Base-by-base conservation (phyloP, 2,329 filamentous ascomycete species). In the Trichoderma atroviride region DNA sequence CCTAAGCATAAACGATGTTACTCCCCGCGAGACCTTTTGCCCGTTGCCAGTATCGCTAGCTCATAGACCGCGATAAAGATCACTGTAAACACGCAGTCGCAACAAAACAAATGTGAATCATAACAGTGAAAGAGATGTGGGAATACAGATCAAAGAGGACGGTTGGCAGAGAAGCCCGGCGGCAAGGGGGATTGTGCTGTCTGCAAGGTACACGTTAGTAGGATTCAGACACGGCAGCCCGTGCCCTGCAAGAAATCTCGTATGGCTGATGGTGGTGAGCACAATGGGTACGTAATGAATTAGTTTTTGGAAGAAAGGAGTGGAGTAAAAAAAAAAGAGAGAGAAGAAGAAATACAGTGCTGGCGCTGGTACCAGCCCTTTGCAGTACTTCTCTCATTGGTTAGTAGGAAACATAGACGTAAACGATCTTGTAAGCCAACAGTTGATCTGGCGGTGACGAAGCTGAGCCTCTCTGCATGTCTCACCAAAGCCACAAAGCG, bases 361-460 rank as follows among this genome's bases (percentile, higher is more conserved):
- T 4, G 16, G 40, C n/a, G n/a, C 19, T 43, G 3, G 19, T 9
- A 14, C 33, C 13, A n/a, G 10, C 10, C 40, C 16, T n/a, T 43
- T 19, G 16, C 9, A n/a, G 40, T n/a, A n/a, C 40, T 19, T 43
- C 40, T 43, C 19, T 43, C 19, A 43, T 24, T 50, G 47, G 47
- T 7, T 11, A 47, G 9, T 11, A 31, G 16, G 24, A 24, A 22
- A n/a, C 10, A 13, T 24, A 53, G 27, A 19, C 31, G 62, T 24
- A 24, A 56, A 43, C 11, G 43, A 37, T 16, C 19, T 35, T n/a
- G 53, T 35, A 33, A n/a, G 33, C 22, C 63, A 50, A 13, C 11
- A 13, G 47, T 50, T 52, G 35, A 47, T 58, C 53, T 66, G 52
- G 53, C 63, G 63, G 63, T 66, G 63, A 47, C 52, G 37, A 56